Conservation (phyloP, 1,284 basidiomycete genomes). For the Stygiomarasmius scandens region DNA sequence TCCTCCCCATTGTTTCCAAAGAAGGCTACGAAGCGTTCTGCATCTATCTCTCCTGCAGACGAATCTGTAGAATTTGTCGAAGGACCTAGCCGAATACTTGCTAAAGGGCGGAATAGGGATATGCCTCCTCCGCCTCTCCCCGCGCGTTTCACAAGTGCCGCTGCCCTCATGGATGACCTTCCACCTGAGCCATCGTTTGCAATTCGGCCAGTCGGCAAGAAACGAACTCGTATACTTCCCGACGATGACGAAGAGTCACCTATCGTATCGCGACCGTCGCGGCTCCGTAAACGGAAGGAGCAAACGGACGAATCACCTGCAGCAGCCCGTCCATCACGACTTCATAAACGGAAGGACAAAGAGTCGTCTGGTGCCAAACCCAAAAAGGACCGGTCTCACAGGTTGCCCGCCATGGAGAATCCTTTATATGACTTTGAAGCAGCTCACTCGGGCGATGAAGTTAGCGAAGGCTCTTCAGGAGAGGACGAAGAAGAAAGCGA, state of each 20-base stretch:
- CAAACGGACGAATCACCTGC: slow-evolving; percentile 21
- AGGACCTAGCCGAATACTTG: background rate
- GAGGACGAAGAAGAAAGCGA: slow-evolving; percentile 67
- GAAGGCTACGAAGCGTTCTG: background rate
- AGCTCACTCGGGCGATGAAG: slow-evolving; percentile 79
- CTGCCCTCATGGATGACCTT: slow-evolving; percentile 17
- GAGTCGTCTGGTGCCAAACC: slow-evolving; percentile 19
- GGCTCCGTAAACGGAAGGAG: slow-evolving; percentile 10
- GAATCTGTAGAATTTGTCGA: slow-evolving; percentile 28
- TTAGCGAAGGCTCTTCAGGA: slow-evolving; percentile 60
- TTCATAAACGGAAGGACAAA: slow-evolving; percentile 8
- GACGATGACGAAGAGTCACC: slow-evolving; percentile 26
- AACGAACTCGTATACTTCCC: background rate
- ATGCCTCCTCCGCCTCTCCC: slow-evolving; percentile 45
- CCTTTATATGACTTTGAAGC: slow-evolving; percentile 69
- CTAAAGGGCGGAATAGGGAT: slow-evolving; percentile 11
- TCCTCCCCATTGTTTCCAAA: background rate
- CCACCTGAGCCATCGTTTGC: slow-evolving; percentile 55
- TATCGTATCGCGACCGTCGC: background rate
- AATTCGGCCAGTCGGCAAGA: slow-evolving; percentile 46
- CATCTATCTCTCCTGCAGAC: background rate
- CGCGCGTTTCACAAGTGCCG: background rate
- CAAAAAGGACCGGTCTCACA: slow-evolving; percentile 33
- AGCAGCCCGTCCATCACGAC: background rate
- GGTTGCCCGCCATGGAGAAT: slow-evolving; percentile 45